Percentiles rank a stretch among this genome's conserved stretches.
These are phyloP conservation scores for Aspergillus bridgeri DNA, from an alignment of 495 filamentous ascomycete species.

Conservation along the genomic window DNA sequence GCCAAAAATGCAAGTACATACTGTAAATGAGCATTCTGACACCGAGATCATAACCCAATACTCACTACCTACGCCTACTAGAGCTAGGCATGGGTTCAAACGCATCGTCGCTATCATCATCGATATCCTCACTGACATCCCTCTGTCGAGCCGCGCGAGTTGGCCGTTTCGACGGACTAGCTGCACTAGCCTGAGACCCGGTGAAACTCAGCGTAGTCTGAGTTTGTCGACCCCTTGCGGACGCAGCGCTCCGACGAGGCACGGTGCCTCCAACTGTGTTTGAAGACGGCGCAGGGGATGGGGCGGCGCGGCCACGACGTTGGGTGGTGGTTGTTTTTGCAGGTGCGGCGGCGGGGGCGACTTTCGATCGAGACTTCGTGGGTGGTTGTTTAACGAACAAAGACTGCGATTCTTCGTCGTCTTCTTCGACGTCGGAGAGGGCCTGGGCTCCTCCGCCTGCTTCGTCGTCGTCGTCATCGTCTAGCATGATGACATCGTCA, in stretches of 20 bases:
- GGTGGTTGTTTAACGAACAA: conserved; percentile 54
- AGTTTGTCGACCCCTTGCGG: conserved; percentile 29
- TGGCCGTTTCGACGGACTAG: conserved; percentile 36
- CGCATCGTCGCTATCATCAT: conserved; percentile 78
- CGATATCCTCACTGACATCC: conserved; percentile 50
- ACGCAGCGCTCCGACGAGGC: conserved; percentile 23
- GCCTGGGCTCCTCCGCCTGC: conserved; percentile 33
- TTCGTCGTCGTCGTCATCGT: conserved; percentile 61
- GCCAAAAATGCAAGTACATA: neutral
- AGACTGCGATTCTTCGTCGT: conserved; percentile 47
- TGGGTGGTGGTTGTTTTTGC: conserved; percentile 18
- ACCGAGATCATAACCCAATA: neutral
- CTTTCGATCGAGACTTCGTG: conserved; percentile 28
- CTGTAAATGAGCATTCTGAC: neutral
- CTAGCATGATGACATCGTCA: conserved; percentile 61
- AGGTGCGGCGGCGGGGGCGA: conserved; percentile 14
- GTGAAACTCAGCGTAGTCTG: conserved; percentile 78
- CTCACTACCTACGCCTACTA: conserved; percentile 12
- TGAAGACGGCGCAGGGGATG: conserved; percentile 44
- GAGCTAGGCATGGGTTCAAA: conserved; percentile 60
- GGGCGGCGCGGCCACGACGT: conserved; percentile 33
- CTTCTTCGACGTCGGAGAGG: conserved; percentile 27
- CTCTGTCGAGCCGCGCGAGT: conserved; percentile 33
- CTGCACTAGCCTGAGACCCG: conserved; percentile 46
- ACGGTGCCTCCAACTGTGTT: conserved; percentile 39